These are phyloP conservation scores for Teratosphaeria destructans DNA, from an alignment of 2,329 filamentous ascomycete genomes.

Conservation along the genomic window DNA sequence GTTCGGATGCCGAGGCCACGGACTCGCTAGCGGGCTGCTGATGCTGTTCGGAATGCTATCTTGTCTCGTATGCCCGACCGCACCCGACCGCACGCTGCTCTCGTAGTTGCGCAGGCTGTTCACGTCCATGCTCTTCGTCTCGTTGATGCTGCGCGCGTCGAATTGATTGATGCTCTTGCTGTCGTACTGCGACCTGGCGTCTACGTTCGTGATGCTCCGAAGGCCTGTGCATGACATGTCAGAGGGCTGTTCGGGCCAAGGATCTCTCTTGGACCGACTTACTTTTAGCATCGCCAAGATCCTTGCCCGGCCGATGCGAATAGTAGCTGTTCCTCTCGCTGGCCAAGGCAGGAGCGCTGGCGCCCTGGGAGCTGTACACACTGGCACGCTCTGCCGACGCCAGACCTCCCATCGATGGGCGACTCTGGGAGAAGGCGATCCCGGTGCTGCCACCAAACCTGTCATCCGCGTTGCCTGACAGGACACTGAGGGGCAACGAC, in stretches of 20 bases:
- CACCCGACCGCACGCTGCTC: conserved; percentile 68
- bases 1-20: conserved; percentile 15
- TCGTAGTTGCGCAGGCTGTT: conserved; percentile 71
- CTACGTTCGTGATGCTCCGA: conserved; percentile 26
- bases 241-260: neutral
- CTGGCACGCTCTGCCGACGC: conserved; percentile 59
- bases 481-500: conserved; percentile 65
- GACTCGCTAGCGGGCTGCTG: conserved; percentile 54
- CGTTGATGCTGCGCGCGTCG: conserved; percentile 15
- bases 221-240: conserved; percentile 1
- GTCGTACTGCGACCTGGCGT: conserved; percentile 30
- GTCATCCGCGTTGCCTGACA: conserved; percentile 59
- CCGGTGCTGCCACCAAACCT: conserved; percentile 22
- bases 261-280: neutral
- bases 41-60: conserved; percentile 77
- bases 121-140: conserved; percentile 18
- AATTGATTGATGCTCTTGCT: conserved; percentile 2
- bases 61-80: conserved; percentile 64
- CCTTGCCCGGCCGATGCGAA: conserved; percentile 22
- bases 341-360: conserved; percentile 48
- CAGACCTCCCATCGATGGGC: conserved; percentile 44
- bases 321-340: conserved; percentile 79
- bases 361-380: conserved; percentile 43
- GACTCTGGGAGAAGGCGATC: conserved; percentile 42
- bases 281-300: conserved; percentile 20